Conservation (phyloP, 1,284 basidiomycete genomes). For the Takashimella tepidaria region DNA sequence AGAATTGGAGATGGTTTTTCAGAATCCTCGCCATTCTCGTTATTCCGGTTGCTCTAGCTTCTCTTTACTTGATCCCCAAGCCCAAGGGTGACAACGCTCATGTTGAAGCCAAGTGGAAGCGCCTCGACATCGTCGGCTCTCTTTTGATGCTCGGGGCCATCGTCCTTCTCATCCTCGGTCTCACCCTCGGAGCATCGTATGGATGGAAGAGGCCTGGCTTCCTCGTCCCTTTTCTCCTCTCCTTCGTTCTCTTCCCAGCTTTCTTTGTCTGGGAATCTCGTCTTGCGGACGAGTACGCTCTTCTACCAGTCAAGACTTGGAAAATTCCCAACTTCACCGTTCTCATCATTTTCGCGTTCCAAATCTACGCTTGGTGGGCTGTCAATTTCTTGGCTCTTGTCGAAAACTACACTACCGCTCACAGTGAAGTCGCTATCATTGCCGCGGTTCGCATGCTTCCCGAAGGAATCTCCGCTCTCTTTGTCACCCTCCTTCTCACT, state of each 20-base stretch:
- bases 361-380: slow-evolving; percentile 40
- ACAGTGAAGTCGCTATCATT: slow-evolving; percentile 22
- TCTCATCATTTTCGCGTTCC: slow-evolving; percentile 32
- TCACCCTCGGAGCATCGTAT: slow-evolving; percentile 26
- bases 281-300: slow-evolving; percentile 30
- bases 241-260: slow-evolving; percentile 9
- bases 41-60: slow-evolving; percentile 18
- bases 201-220: slow-evolving; percentile 22
- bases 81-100: slow-evolving; percentile 14
- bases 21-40: slow-evolving; percentile 38
- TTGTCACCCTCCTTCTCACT: slow-evolving; percentile 11
- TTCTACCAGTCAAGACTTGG: slow-evolving; percentile 39
- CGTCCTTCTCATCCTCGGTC: slow-evolving; percentile 24
- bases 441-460: slow-evolving; percentile 31
- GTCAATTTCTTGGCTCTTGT: slow-evolving; percentile 19
- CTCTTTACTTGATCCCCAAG: not conserved
- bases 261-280: slow-evolving; percentile 35
- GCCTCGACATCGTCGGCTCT: slow-evolving; percentile 16
- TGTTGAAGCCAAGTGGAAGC: slow-evolving; percentile 13
- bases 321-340: slow-evolving; percentile 40
- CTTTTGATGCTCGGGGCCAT: slow-evolving; percentile 17
- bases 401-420: slow-evolving; percentile 19
- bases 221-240: slow-evolving; percentile 24
- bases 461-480: slow-evolving; percentile 20
- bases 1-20: slow-evolving; percentile 44